Percentiles rank a stretch among this genome's conserved stretches.
Evolutionary conservation across 352 stramenopile species (phyloP).

Genomic region (Globisporangium heterothallicum): DNA sequence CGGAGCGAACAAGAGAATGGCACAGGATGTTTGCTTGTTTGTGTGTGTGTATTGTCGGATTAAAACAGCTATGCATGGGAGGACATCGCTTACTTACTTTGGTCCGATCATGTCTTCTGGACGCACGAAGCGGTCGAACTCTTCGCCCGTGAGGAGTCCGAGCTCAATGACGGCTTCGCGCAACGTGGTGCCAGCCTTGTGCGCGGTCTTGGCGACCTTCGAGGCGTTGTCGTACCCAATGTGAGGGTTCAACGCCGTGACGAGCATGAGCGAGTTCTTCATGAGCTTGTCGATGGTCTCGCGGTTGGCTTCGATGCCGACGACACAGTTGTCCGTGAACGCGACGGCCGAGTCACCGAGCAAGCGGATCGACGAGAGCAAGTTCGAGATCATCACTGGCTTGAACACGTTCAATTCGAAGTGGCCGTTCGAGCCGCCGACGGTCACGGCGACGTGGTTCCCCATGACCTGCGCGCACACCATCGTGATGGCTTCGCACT

Average conservation of each 20-base stretch:
- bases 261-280: constrained; percentile 95
- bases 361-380: constrained; percentile 72
- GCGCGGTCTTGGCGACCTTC: constrained; percentile 95
- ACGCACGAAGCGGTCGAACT: constrained; percentile 95
- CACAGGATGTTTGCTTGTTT: neutral
- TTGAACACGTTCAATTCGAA: constrained; percentile 99
- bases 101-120: constrained; percentile 95
- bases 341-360: constrained; percentile 83
- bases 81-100: constrained; percentile 43
- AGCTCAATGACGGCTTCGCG: constrained; percentile 88
- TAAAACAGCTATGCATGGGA: too few relatives aligned
- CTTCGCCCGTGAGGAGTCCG: constrained; percentile 89
- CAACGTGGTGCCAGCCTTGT: constrained; percentile 91
- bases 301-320: constrained; percentile 88
- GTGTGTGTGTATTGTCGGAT: neutral
- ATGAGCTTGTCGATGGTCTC: constrained; percentile 91
- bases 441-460: constrained; percentile 92
- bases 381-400: constrained; percentile 93
- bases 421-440: constrained; percentile 92
- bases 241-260: constrained; percentile 95
- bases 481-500: constrained; percentile 97
- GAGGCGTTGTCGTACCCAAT: constrained; percentile 98
- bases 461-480: constrained; percentile 95
- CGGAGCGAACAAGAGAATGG: too few relatives aligned
- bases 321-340: constrained; percentile 93